These are phyloP conservation scores for Platanus orientalis DNA, from an alignment of 164 flowering plant genomes.

Conservation along the genomic window DNA sequence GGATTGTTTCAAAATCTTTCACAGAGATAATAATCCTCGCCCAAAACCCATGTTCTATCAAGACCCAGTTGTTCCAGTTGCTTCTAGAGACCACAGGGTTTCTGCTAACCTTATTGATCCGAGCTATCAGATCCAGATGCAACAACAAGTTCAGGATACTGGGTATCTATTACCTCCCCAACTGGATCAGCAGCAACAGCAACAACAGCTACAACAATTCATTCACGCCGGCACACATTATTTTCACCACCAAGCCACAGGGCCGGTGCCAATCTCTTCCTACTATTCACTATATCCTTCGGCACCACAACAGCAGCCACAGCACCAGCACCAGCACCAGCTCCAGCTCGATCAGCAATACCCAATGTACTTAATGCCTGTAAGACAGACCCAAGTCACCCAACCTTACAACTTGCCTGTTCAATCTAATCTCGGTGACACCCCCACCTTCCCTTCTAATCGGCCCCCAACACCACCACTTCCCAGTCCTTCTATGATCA, in stretches of 20 bases:
- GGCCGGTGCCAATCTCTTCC: slow-evolving; percentile 49
- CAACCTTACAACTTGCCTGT: slow-evolving; percentile 50
- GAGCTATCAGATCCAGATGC: slow-evolving; percentile 44
- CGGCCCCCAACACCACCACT: slow-evolving; percentile 55
- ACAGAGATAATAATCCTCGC: slow-evolving; percentile 62
- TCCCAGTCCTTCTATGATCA: slow-evolving; percentile 29
- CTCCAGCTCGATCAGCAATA: slow-evolving; percentile 52
- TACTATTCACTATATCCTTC: slow-evolving; percentile 65
- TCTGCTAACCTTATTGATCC: slow-evolving; percentile 43
- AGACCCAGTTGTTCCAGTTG: slow-evolving; percentile 41
- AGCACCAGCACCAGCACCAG: slow-evolving; percentile 41
- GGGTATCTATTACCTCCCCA: slow-evolving; percentile 36
- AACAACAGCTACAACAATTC: slow-evolving; percentile 40
- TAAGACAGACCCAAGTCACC: slow-evolving; percentile 57
- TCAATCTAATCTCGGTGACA: slow-evolving; percentile 43
- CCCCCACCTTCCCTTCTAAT: slow-evolving; percentile 32
- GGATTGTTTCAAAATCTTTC: too few species aligned
- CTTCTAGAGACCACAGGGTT: slow-evolving; percentile 33
- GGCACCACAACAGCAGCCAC: slow-evolving; percentile 42
- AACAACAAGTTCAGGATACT: slow-evolving; percentile 52
- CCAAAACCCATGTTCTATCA: slow-evolving; percentile 54
- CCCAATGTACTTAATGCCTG: slow-evolving; percentile 54
- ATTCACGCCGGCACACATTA: slow-evolving; percentile 60
- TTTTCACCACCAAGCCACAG: slow-evolving; percentile 54
- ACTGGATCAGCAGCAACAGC: slow-evolving; percentile 17